Evolutionary conservation across 352 stramenopile genomes (phyloP), one percentile per base, ranked within the genome.

Genomic region (Aphanomyces euteiches): DNA sequence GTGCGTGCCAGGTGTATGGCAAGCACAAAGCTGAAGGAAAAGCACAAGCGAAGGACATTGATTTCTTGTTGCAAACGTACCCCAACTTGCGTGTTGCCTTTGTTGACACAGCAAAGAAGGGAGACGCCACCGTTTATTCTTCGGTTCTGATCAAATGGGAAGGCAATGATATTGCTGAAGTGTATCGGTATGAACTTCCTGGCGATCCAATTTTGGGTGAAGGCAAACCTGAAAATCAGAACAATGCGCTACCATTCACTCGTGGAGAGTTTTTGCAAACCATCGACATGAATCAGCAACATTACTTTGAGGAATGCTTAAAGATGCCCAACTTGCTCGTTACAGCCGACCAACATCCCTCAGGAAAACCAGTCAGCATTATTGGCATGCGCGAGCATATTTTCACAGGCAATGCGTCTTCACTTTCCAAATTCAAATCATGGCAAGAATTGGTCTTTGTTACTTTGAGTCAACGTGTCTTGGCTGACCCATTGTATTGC

Each of bases 361-460:
- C 83, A 15, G 87, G 84, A 61, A 88, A 90, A 34, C 80, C 81
- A 6, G 82, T 90, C 10, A 88, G 79, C 19, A 92, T 92, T 69
- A 90, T 90, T 72, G 84, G 84, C 70, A 92, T 92, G 84, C 82
- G 84, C 72, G 84, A 92, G 73, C 84, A 92, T 56, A 92, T 92
- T 77, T 92, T 92, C 58, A 92, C 85, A 13, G 82, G 83, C 56
- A 90, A 90, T 37, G 85, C 83, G 15, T 90, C 82, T 13, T 92
- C 84, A 13, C 72, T 92, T 28, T 85, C 82, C 12, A 92, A 90
- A 70, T 92, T 92, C 73, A 90, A 90, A 73, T 84, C 85, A 64
- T 90, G 79, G 79, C 83, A 92, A 57, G 85, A 90, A 56, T 66
- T 90, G 7, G 83, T 92, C 64, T 92, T 92, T 68, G 85, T 90